A percentile compares a stretch with the other conserved stretches of the same genome.
Conservation (phyloP, 805 yeast species). For the Wickerhamomyces sydowiorum region DNA sequence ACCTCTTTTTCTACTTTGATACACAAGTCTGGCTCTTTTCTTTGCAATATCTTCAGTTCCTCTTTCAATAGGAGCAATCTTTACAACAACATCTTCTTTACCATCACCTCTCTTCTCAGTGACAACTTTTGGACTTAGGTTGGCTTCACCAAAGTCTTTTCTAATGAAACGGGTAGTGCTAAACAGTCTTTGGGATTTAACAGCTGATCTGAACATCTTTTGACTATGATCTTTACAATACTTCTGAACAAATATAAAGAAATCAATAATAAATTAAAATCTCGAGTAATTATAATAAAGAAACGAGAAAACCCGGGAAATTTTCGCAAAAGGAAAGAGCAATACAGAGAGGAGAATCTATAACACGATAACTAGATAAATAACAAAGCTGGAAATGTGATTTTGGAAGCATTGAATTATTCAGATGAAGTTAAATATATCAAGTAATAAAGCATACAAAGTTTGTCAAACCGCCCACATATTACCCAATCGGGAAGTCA, state of each 20-base stretch:
- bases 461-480: not conserved
- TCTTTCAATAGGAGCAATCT: conserved; percentile 76
- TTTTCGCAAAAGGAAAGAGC: not conserved
- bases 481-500: not conserved
- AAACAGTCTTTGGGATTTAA: not conserved
- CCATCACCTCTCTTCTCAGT: conserved; percentile 11
- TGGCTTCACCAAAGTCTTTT: not conserved
- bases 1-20: conserved; percentile 93
- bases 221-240: no score
- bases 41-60: conserved; percentile 64
- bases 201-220: conserved; percentile 4
- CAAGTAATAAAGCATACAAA: no score
- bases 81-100: conserved; percentile 15
- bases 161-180: not conserved
- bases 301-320: not conserved
- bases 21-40: conserved; percentile 81
- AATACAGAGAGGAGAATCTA: not conserved
- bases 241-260: not conserved
- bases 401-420: no score
- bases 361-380: not conserved
- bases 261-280: no score
- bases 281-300: not conserved
- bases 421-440: no score
- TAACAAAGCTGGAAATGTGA: no score
- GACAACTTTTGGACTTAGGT: conserved; percentile 13